Evolutionary conservation across 1,139 yeast species (phyloP).

Genomic region (Candida tetrigidarum): DNA sequence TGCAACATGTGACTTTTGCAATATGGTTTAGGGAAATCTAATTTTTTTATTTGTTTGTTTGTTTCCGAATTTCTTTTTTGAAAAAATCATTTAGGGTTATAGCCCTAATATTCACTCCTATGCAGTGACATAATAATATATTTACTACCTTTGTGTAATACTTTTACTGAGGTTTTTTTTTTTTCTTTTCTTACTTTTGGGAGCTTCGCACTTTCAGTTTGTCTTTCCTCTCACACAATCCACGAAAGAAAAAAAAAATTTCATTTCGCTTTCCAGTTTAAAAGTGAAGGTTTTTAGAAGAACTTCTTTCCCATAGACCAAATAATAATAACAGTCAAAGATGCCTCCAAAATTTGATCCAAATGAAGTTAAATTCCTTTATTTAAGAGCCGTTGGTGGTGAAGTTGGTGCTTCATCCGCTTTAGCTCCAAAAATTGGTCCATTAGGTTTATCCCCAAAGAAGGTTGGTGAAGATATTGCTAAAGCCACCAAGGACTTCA

Average conservation of each 20-base stretch:
- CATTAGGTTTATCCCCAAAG: slow-evolving; percentile 99
- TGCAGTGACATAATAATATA: slow-evolving; percentile 3
- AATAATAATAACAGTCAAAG: slow-evolving; percentile 23
- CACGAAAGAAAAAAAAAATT: slow-evolving; percentile 15
- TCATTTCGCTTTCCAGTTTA: slow-evolving; percentile 7
- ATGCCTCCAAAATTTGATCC: slow-evolving; percentile 99
- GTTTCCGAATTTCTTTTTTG: too few species aligned
- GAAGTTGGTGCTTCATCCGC: slow-evolving; percentile 99
- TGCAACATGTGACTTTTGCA: slow-evolving; percentile 2
- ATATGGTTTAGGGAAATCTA: too few species aligned
- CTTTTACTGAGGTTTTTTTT: neutral
- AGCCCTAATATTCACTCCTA: slow-evolving; percentile 1
- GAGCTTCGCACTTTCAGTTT: neutral
- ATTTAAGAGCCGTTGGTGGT: slow-evolving; percentile 99
- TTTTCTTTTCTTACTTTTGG: neutral
- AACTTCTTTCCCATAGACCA: slow-evolving; percentile 14
- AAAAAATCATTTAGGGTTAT: slow-evolving; percentile 3
- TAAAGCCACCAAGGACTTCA: slow-evolving; percentile 99
- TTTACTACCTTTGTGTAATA: neutral
- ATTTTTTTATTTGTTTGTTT: too few species aligned
- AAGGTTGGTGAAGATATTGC: slow-evolving; percentile 99
- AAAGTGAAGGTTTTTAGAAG: slow-evolving; percentile 2
- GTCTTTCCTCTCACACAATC: neutral
- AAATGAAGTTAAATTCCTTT: slow-evolving; percentile 96
- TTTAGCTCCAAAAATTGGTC: slow-evolving; percentile 99